Evolutionary conservation across 345 rosid species (phyloP), one percentile per base, ranked within the genome.

Genomic region (Populus tremula): DNA sequence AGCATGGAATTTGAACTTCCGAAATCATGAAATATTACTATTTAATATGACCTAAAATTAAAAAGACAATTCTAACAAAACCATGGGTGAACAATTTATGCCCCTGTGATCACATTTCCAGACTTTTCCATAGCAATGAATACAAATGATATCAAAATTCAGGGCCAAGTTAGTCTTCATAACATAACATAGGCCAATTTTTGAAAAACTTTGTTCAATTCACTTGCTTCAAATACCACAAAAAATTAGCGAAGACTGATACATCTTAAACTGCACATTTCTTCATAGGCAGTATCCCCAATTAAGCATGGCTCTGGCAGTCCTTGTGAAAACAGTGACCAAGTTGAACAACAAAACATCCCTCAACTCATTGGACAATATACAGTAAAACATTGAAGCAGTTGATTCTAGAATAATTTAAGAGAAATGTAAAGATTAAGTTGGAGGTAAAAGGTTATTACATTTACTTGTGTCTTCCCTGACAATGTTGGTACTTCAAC

Each of bases 401-500:
- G 27, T 53, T 54, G 50, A 6, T 38, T 56, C 39, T 49, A 29
- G 53, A 33, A 67, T 63, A n/a, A 36, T 41, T 4, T 3, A 6
- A 35, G 45, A 72, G 45, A 38, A 25, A 77, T 39, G 66, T 43
- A 77, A 23, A 73, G 64, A 23, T 61, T 45, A 17, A 70, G 17
- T 10, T 41, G n/a, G 49, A 45, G 73, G 69, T 53, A 72, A 53
- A 27, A 45, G 39, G 65, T 76, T 64, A 82, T 82, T 87, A 94
- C 99, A 70, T 93, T 84, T 73, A 93, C 83, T 85, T 86, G 87
- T 47, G 68, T 83, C 78, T 82, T 89, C 83, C 97, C 97, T 1
- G 88, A 84, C 75, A 95, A 81, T 67, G 98, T 93, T 25, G 99
- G 96, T 81, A 95, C 97, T 78, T 89, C 91, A 82, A 93, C 84